Percentiles rank a stretch among this genome's conserved stretches.
These are phyloP conservation scores for Panaeolus cyanescens DNA, from an alignment of 768 basidiomycete species.

Conservation along the genomic window DNA sequence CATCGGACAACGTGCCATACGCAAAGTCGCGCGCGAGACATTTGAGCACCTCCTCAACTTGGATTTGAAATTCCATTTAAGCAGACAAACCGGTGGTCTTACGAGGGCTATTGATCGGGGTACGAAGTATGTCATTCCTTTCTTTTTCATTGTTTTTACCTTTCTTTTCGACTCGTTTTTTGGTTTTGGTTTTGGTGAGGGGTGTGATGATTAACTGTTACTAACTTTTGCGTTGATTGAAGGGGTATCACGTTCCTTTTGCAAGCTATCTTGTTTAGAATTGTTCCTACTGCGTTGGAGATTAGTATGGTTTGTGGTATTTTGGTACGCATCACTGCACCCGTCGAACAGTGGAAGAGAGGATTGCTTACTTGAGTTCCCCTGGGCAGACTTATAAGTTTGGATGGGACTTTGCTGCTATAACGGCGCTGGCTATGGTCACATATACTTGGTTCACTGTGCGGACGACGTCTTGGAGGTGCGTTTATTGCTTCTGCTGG, in stretches of 20 bases:
- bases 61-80: conserved; percentile 90
- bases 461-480: conserved; percentile 96
- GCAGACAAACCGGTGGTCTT: conserved; percentile 92
- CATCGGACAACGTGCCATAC: conserved; percentile 92
- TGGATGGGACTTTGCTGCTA: conserved; percentile 95
- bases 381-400: conserved; percentile 98
- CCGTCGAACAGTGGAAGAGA: too few relatives aligned
- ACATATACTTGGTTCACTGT: conserved; percentile 98
- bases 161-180: too few relatives aligned
- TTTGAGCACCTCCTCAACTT: conserved; percentile 92
- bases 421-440: conserved; percentile 82
- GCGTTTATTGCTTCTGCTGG: conserved; percentile 10
- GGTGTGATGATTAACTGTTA: too few relatives aligned
- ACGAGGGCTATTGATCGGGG: conserved; percentile 97
- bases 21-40: conserved; percentile 93
- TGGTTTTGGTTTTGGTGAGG: too few relatives aligned
- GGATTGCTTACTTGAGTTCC: background rate
- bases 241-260: conserved; percentile 97
- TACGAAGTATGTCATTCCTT: conserved; percentile 70
- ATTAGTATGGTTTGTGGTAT: conserved; percentile 98
- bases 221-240: too few relatives aligned
- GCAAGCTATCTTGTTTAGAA: conserved; percentile 91
- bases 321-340: conserved; percentile 54
- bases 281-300: conserved; percentile 94
- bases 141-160: background rate